Base-by-base conservation (phyloP, 1,139 yeast species). In the Yamadazyma blattariae region DNA sequence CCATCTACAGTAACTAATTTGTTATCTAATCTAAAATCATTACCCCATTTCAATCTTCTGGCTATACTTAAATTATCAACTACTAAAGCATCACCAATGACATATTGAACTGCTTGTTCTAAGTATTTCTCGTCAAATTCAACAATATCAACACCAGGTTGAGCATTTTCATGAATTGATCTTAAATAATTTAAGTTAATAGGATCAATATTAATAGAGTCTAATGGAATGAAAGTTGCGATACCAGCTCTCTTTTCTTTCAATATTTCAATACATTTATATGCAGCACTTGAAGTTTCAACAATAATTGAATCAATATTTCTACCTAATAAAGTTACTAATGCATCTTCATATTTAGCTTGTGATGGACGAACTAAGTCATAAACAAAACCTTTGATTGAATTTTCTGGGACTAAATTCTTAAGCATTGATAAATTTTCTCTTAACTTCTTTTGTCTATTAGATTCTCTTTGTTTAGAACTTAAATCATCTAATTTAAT, bases 161-260 rank as follows among this genome's bases (percentile, higher is more conserved):
- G 69, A 1, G 80, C 83, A 18, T 64, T 61, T 8, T 64, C 63
- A 40, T 79, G 77, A 30, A 83, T 50, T 9, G 78, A 73, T 47
- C 95, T 68, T 30, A 82, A 62, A 30, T 71, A 69, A 44, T 77
- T 79, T 31, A 84, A 68, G 26, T 82, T 76, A 21, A 68, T 64
- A 4, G 75, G 68, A n/a, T 77, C 82, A 18, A 45, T 47, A 13
- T 57, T 54, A 25, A 92, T 79, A 1, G 90, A 74, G 51, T 89
- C 95, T 36, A 92, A 64, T 0, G 98, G 98, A 42, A 92, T 84
- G 48, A 92, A 90, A 1, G 95, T 80, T 1, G 92, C 90, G 11
- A 77, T 74, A 32, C 97, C 97, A 10, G 84, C 67, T 45, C 96
- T 73, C 54, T 94, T 92, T 45, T 87, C 95, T 49, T 89, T 87